A percentile compares a stretch with the other conserved stretches of the same genome.
Evolutionary conservation across 495 filamentous ascomycete species (phyloP).

Genomic region (Pseudoneurospora amorphoporcata): DNA sequence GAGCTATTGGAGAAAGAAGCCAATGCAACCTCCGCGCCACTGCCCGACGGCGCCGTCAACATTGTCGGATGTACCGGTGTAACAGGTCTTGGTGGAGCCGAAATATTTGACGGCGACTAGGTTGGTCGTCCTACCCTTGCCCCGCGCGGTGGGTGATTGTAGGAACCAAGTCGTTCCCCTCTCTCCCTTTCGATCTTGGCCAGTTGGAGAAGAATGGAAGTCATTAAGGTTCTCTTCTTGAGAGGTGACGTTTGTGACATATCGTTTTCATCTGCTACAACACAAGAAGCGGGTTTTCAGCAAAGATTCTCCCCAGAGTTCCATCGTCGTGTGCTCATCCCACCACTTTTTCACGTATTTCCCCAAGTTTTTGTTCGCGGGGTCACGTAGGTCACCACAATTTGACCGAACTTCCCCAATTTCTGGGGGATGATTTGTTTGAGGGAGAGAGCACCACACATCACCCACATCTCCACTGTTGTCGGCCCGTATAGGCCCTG

Average conservation of each 20-base stretch:
- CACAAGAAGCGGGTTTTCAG: background rate
- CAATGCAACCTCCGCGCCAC: background rate
- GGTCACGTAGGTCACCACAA: background rate
- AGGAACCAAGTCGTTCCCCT: background rate
- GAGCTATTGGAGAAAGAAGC: background rate
- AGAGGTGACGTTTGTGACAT: background rate
- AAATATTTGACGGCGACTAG: background rate
- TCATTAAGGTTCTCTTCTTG: background rate
- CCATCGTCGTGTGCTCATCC: background rate
- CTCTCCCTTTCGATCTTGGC: background rate
- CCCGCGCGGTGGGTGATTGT: background rate
- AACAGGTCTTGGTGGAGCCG: background rate
- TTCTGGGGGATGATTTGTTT: background rate
- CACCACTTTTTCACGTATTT: background rate
- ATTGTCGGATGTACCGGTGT: background rate
- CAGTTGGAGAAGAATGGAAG: background rate
- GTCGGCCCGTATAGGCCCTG: background rate
- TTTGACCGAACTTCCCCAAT: background rate
- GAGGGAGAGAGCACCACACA: background rate
- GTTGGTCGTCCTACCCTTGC: too few relatives aligned
- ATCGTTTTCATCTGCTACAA: background rate
- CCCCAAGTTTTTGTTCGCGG: background rate
- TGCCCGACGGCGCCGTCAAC: background rate
- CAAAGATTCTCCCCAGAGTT: background rate
- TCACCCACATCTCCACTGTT: background rate